phyloP scores from a whole-genome alignment of 768 basidiomycete genomes.

The Pleurotus eryngii region DNA sequence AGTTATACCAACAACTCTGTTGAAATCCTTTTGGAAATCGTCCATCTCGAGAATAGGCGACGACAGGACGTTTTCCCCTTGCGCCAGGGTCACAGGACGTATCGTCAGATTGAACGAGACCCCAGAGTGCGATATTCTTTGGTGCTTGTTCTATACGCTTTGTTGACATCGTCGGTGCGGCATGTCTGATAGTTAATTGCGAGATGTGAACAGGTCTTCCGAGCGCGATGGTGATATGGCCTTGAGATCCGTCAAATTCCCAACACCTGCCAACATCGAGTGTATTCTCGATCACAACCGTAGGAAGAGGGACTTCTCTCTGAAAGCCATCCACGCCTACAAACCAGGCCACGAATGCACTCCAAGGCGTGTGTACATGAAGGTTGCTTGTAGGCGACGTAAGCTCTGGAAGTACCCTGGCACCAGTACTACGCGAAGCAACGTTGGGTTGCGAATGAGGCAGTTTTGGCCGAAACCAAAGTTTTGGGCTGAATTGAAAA shows the following conservation, averaged over 20 bases:
- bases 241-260: not conserved
- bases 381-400: not conserved
- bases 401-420: not conserved
- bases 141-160: not conserved
- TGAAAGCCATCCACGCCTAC: not conserved
- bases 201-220: not conserved
- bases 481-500: not conserved
- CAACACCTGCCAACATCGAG: not conserved
- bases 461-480: not conserved
- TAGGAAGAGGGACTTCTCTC: not conserved
- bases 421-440: not conserved
- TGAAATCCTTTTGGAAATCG: not conserved
- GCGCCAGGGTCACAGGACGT: not conserved
- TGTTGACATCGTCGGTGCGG: not conserved
- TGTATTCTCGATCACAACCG: not conserved
- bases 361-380: not conserved
- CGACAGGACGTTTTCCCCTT: not conserved
- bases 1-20: not conserved
- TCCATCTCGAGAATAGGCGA: not conserved
- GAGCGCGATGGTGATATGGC: not conserved
- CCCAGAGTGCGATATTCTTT: not conserved
- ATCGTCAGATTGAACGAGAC: not conserved
- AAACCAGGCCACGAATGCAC: not conserved
- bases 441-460: not conserved
- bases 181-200: not conserved